Base-by-base conservation (phyloP, 208 protist genomes). In the Trypanosoma melophagium region DNA sequence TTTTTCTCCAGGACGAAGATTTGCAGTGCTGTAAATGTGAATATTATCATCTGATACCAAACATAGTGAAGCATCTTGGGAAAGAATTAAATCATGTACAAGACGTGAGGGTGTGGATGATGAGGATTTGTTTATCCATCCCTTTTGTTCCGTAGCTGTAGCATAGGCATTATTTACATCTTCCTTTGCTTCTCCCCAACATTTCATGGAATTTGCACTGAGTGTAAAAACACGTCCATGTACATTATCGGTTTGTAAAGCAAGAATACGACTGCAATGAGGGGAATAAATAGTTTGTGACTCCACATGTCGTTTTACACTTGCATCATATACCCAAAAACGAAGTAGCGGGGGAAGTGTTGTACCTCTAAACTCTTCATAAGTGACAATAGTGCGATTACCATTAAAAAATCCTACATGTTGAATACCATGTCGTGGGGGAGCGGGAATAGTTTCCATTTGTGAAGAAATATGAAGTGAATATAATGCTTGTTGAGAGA, bases 401-500 rank as follows among this genome's bases (percentile, higher is more conserved):
- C 86, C 83, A 25, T 79, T 76, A 25, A 95, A 66, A 55, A 91
- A 35, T 16, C 86, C 89, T 12, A 86, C 86, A 44, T 89, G 82
- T 70, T 81, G 80, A 61, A 95, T 93, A n/a, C 89, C 89, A 52
- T 90, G 79, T 14, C 79, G 80, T 3, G 86, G 89, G 10, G 81
- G 79, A 44, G 22, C 79, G 3, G 89, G 76, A 45, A 93, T 69
- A 7, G 85, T 90, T 65, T 95, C 89, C 85, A 92, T 88, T 75
- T 93, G 86, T 25, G 86, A 87, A 17, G 83, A 91, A n/a, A 95
- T 79, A 65, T 95, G 89, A 41, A 95, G 79, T 0, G 89, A 92
- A 77, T 95, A 95, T 57, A 95, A 40, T 35, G 86, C 76, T 62
- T 95, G 89, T 73, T 95, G 89, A 10, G 89, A 92, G 68, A 89